Conservation (phyloP, 257 asterid species). For the Solanum corneliomulleri region DNA sequence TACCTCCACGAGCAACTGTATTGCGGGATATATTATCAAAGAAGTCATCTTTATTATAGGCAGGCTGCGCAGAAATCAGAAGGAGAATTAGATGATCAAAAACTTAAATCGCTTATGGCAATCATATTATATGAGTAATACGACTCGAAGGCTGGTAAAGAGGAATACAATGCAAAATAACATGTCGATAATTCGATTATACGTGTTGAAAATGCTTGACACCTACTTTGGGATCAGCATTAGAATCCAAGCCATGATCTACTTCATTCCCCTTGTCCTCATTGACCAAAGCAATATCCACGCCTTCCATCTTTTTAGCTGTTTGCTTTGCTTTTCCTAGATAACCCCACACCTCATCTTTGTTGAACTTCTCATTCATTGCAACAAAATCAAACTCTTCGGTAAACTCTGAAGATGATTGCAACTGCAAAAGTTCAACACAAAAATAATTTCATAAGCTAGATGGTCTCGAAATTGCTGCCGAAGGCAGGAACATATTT, state of each 20-base stretch:
- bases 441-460: not conserved
- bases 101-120: not conserved
- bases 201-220: not conserved
- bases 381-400: constrained; percentile 76
- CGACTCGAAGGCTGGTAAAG: not conserved
- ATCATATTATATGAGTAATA: not conserved
- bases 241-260: constrained; percentile 21
- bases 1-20: constrained; percentile 35
- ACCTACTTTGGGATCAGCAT: constrained; percentile 41
- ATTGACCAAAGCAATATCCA: constrained; percentile 8
- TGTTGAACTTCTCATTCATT: constrained; percentile 77
- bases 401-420: constrained; percentile 17
- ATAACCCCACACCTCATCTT: constrained; percentile 74
- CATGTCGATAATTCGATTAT: not conserved
- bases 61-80: constrained; percentile 41
- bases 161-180: not conserved
- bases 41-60: constrained; percentile 71
- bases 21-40: constrained; percentile 65
- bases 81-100: not conserved
- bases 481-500: not conserved
- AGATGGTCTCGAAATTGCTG: not conserved
- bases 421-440: constrained; percentile 18
- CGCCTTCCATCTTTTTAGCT: constrained; percentile 21
- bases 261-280: constrained; percentile 15
- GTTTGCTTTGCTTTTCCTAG: constrained; percentile 50